A percentile compares a stretch with the other conserved stretches of the same genome.
Evolutionary conservation across 1,284 basidiomycete genomes (phyloP).

Genomic region (Tilletia horrida): DNA sequence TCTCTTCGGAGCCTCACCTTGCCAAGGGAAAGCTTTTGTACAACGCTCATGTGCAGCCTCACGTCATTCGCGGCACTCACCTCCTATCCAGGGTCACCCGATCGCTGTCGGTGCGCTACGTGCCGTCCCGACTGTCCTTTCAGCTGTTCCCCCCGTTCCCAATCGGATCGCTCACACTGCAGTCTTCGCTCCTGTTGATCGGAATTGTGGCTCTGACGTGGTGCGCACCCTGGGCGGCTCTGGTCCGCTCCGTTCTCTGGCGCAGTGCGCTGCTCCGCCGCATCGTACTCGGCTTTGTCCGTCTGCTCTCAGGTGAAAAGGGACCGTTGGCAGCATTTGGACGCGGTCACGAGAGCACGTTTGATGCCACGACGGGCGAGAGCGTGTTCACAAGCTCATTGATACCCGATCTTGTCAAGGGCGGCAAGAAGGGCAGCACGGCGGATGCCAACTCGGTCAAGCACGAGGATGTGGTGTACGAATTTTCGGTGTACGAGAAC

Average conservation of each 20-base stretch:
- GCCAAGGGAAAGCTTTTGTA: neutral
- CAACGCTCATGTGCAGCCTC: neutral
- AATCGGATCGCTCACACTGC: slow-evolving; percentile 43
- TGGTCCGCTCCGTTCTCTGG: slow-evolving; percentile 50
- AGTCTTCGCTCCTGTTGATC: slow-evolving; percentile 41
- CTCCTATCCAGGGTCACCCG: neutral
- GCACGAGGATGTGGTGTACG: slow-evolving; percentile 49
- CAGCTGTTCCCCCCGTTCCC: slow-evolving; percentile 48
- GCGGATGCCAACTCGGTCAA: slow-evolving; percentile 26
- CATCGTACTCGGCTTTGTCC: slow-evolving; percentile 24
- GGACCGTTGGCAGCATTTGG: neutral
- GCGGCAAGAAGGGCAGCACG: slow-evolving; percentile 2
- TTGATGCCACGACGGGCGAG: neutral
- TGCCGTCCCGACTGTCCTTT: slow-evolving; percentile 14
- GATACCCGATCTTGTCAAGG: slow-evolving; percentile 11
- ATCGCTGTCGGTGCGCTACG: neutral
- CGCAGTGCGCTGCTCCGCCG: slow-evolving; percentile 47
- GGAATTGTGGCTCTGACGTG: slow-evolving; percentile 49
- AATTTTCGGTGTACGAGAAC: slow-evolving; percentile 71
- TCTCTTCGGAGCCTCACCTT: slow-evolving; percentile 2
- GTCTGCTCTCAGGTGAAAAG: slow-evolving; percentile 15
- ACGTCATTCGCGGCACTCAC: neutral
- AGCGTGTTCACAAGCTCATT: slow-evolving; percentile 9
- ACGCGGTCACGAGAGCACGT: slow-evolving; percentile 4
- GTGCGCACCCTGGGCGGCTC: slow-evolving; percentile 51